These are phyloP conservation scores for Phytophthora macrochlamydospora DNA, from an alignment of 352 stramenopile species.

Conservation along the genomic window DNA sequence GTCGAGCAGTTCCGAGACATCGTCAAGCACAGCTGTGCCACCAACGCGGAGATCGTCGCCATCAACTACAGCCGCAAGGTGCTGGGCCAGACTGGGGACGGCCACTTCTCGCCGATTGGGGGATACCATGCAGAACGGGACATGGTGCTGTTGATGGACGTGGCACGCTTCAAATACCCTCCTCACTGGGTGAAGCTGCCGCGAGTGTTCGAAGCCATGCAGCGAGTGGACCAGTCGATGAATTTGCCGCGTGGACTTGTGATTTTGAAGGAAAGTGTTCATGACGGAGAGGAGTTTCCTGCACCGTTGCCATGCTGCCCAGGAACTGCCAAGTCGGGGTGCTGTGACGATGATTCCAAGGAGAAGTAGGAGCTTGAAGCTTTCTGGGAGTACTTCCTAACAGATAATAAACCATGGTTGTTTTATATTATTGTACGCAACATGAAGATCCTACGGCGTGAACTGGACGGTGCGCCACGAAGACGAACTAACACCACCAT, in stretches of 20 bases:
- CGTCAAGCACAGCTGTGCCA: constrained; percentile 76
- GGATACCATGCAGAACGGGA: constrained; percentile 92
- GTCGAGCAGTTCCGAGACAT: constrained; percentile 58
- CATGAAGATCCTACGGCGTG: no score
- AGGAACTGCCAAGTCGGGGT: no score
- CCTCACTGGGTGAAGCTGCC: constrained; percentile 83
- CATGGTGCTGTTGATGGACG: constrained; percentile 96
- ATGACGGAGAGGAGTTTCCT: constrained; percentile 8
- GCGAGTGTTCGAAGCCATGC: constrained; percentile 57
- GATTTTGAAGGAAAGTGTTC: constrained; percentile 44
- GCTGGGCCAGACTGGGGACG: constrained; percentile 94
- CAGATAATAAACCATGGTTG: no score
- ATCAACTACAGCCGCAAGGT: constrained; percentile 92
- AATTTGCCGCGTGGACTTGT: constrained; percentile 45
- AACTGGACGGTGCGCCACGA: background rate
- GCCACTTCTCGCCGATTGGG: constrained; percentile 97
- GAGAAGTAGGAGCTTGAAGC: no score
- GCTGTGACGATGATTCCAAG: no score
- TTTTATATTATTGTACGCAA: no score
- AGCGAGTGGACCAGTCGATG: constrained; percentile 52
- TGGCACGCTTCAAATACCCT: constrained; percentile 96
- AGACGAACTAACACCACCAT: background rate
- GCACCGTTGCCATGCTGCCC: background rate
- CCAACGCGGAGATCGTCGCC: constrained; percentile 87
- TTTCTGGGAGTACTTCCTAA: no score